A percentile compares a stretch with the other conserved stretches of the same genome.
Conservation (phyloP, 345 rosid species). For the Eucalyptus regnans region DNA sequence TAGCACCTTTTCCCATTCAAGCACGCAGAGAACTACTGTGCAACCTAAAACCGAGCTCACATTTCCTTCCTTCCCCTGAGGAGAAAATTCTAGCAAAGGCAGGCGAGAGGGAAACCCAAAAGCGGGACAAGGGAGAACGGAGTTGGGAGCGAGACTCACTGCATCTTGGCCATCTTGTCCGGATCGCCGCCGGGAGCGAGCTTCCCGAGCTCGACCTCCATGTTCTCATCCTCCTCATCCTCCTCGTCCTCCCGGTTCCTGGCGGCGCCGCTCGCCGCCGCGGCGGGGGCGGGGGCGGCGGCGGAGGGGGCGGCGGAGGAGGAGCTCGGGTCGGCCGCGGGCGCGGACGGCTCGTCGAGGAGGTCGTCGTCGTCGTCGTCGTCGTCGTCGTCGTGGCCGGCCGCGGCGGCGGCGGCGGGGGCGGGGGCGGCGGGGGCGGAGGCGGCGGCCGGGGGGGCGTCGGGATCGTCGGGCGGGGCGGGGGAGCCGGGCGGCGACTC, state of each 20-base stretch:
- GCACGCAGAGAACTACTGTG: neutral
- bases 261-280: neutral
- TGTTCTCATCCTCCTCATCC: slow-evolving; percentile 76
- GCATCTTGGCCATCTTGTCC: slow-evolving; percentile 83
- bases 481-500: slow-evolving; percentile 70
- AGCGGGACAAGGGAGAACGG: neutral
- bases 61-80: neutral
- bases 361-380: neutral
- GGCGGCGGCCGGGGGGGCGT: neutral
- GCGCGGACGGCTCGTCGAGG: neutral
- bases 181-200: slow-evolving; percentile 70
- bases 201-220: slow-evolving; percentile 81
- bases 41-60: neutral
- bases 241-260: slow-evolving; percentile 58
- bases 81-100: neutral
- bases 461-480: slow-evolving; percentile 19
- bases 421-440: slow-evolving; percentile 8
- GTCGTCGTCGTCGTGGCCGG: neutral
- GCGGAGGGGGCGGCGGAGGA: neutral
- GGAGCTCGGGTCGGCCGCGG: neutral
- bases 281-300: neutral
- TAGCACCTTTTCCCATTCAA: neutral
- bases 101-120: neutral
- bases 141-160: slow-evolving; percentile 27
- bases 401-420: neutral